Conservation (phyloP, 805 yeast species). For the Metschnikowia koreensis region DNA sequence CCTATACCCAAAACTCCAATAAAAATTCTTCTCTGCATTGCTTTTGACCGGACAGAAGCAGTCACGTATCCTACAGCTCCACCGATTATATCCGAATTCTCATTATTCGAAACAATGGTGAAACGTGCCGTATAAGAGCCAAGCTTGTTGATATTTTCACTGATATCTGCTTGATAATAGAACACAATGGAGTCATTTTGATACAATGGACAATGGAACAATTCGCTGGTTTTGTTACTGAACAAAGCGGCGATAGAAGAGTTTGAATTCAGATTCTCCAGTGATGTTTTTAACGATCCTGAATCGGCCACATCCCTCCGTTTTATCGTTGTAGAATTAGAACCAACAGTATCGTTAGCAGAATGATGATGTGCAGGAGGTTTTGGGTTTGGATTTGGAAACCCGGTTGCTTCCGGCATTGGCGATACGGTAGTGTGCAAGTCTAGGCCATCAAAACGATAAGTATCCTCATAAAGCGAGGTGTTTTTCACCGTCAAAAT, state of each 20-base stretch:
- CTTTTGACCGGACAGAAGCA: constrained; percentile 34
- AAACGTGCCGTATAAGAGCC: constrained; percentile 47
- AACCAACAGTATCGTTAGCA: not conserved
- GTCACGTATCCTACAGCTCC: constrained; percentile 51
- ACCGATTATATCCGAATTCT: constrained; percentile 37
- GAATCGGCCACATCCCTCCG: not conserved
- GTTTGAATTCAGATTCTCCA: constrained; percentile 14
- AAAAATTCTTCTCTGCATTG: constrained; percentile 35
- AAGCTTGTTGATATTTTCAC: constrained; percentile 37
- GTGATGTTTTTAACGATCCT: not conserved
- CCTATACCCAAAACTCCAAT: constrained; percentile 39
- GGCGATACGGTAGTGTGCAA: not conserved
- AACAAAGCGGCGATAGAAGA: constrained; percentile 21
- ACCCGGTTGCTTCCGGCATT: constrained; percentile 1
- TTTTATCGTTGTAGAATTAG: not conserved
- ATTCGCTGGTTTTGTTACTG: constrained; percentile 26
- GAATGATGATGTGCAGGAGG: not conserved
- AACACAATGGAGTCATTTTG: constrained; percentile 35
- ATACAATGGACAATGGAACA: constrained; percentile 37
- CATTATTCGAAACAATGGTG: constrained; percentile 41
- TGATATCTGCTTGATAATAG: constrained; percentile 40
- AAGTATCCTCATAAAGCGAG: constrained; percentile 23
- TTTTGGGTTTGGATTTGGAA: not conserved
- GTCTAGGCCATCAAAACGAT: constrained; percentile 20
- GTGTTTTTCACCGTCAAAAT: constrained; percentile 38